Base-by-base conservation (phyloP, 2,329 filamentous ascomycete genomes). In the Daldinia eschscholtzii region DNA sequence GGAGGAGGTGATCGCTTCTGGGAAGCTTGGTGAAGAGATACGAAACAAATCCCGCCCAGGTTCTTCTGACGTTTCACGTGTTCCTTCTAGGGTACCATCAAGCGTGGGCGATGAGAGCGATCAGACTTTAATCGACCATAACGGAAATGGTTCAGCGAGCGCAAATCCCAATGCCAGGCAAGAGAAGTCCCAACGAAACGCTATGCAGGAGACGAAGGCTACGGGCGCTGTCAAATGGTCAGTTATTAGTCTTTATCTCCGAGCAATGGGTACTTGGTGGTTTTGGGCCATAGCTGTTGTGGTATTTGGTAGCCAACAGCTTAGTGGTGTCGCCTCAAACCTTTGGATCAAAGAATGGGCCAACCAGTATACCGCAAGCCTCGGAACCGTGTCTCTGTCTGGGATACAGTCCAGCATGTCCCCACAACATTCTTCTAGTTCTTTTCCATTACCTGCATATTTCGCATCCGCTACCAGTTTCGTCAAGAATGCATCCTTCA, bases 291-390 rank as follows among this genome's bases (percentile, higher is more conserved):
- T 92, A 39, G 92, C 94, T 20, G 81, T 90, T 13, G 73, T 90
- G 4, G 90, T 94, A 41, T 98, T 99, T 76, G 86, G 86, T 30
- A 82, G 91, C 50, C 94, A 98, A 78, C 96, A 99, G 78, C 79
- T 97, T 37, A 92, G 92, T 3, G 92, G 92, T 26, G 91, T 98
- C 2, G 93, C 92, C 0, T 97, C 94, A 39, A 98, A 96, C 75
- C 82, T 98, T 57, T 99, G 96, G 96, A 97, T 99, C 75, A 89
- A 93, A 74, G 86, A 95, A 78, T 99, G 96, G 96, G 92, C 95
- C 15, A 97, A 98, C 78, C 91, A 96, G 67, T 98, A 98, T 78
- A 86, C 86, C 64, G 57, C 69, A 4, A 73, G 62, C 15, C 81
- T 76, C 67, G 85, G 85, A 57, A 80, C 79, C 64, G 74, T 77